A percentile compares a stretch with the other conserved stretches of the same genome.
phyloP scores from a whole-genome alignment of 768 basidiomycete genomes.

The Mycena venus region DNA sequence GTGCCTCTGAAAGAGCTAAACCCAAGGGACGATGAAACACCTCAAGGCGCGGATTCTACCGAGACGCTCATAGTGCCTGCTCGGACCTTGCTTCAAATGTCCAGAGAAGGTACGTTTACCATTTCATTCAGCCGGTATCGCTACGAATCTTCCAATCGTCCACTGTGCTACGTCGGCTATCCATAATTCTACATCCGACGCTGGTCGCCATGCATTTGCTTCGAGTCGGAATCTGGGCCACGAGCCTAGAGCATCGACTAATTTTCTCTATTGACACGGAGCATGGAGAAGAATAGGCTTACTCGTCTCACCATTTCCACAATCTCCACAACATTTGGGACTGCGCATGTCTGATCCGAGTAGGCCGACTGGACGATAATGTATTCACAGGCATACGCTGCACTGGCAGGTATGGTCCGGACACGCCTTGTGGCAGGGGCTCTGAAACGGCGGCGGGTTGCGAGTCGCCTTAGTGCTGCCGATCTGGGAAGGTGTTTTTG shows the following conservation, averaged over 20 bases:
- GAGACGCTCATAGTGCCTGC: no score
- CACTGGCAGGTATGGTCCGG: conserved; percentile 5
- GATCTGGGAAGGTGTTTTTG: no score
- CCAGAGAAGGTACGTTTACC: no score
- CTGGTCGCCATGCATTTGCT: background rate
- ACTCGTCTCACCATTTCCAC: background rate
- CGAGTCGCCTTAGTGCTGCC: background rate
- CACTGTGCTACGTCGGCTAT: background rate
- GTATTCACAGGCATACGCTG: background rate
- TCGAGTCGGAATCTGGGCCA: background rate
- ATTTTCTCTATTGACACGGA: background rate
- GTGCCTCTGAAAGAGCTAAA: no score
- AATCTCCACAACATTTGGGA: background rate
- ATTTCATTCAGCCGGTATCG: no score
- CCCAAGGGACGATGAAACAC: no score
- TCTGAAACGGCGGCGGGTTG: background rate
- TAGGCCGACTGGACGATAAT: background rate
- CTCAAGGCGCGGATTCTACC: no score
- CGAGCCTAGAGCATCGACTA: background rate
- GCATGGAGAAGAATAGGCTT: background rate
- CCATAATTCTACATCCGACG: background rate
- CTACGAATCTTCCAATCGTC: background rate
- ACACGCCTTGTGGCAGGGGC: background rate
- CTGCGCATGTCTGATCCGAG: background rate
- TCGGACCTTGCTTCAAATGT: no score